These are phyloP conservation scores for Rhizoclosmatium globosum DNA, from an alignment of 192 early-diverging fungal genomes.

Conservation along the genomic window DNA sequence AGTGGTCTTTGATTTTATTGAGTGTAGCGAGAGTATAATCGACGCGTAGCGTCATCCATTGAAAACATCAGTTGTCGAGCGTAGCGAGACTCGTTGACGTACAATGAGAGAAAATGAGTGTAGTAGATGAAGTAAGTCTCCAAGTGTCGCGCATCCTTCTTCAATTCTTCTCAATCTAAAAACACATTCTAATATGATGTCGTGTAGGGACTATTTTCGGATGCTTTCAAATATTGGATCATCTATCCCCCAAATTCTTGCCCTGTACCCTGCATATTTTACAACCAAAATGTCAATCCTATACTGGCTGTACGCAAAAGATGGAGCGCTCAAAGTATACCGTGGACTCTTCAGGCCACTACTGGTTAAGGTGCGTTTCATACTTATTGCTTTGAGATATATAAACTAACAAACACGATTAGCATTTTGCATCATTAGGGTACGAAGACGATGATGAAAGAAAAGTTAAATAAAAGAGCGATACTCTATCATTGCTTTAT, in stretches of 20 bases:
- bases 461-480: not conserved
- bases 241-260: constrained; percentile 34
- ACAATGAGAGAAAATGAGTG: too few relatives aligned
- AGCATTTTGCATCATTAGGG: not conserved
- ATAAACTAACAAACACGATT: not conserved
- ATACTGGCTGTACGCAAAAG: constrained; percentile 53
- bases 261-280: constrained; percentile 49
- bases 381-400: not conserved
- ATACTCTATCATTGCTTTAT: not conserved
- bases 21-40: too few relatives aligned
- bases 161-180: too few relatives aligned
- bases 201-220: constrained; percentile 59
- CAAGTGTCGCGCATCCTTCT: too few relatives aligned
- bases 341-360: constrained; percentile 47
- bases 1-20: too few relatives aligned
- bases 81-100: too few relatives aligned
- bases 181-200: too few relatives aligned
- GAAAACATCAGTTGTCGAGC: too few relatives aligned
- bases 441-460: not conserved
- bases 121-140: too few relatives aligned
- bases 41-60: too few relatives aligned
- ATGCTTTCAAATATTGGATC: constrained; percentile 53
- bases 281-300: constrained; percentile 55
- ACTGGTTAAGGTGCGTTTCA: constrained; percentile 33
- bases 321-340: constrained; percentile 56